phyloP scores from a whole-genome alignment of 176 grass and related monocot genomes.

The Dendrocalamus sinicus region DNA sequence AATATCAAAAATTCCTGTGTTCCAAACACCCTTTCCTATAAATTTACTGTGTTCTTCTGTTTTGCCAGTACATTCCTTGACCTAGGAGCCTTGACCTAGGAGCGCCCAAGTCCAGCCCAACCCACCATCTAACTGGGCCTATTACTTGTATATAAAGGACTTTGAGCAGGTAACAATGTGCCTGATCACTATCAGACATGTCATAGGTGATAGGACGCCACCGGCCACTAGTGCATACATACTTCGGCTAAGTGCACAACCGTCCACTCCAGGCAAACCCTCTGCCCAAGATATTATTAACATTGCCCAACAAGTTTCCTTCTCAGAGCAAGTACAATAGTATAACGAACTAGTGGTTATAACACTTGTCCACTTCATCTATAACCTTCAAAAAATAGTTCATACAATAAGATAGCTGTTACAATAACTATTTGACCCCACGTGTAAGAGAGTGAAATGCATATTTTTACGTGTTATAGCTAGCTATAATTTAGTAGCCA shows the following conservation, averaged over 20 bases:
- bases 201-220: background rate
- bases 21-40: no score
- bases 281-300: slow-evolving; percentile 27
- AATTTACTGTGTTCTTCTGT: no score
- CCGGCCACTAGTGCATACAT: background rate
- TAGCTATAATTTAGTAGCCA: no score
- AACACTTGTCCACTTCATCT: no score
- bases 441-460: no score
- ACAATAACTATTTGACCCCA: no score
- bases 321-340: no score
- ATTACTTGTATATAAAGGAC: background rate
- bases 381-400: no score
- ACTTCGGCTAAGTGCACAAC: background rate
- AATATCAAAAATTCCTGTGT: no score
- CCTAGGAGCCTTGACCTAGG: background rate
- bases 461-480: no score
- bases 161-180: background rate
- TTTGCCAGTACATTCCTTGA: background rate
- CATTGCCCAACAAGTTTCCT: slow-evolving; percentile 19
- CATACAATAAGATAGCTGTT: no score
- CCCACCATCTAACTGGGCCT: background rate
- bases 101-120: background rate
- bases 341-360: no score
- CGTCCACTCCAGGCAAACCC: background rate
- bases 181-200: background rate